Percentiles rank a stretch among this genome's conserved stretches.
Conservation (phyloP, 257 asterid genomes). For the Coffea canephora region DNA sequence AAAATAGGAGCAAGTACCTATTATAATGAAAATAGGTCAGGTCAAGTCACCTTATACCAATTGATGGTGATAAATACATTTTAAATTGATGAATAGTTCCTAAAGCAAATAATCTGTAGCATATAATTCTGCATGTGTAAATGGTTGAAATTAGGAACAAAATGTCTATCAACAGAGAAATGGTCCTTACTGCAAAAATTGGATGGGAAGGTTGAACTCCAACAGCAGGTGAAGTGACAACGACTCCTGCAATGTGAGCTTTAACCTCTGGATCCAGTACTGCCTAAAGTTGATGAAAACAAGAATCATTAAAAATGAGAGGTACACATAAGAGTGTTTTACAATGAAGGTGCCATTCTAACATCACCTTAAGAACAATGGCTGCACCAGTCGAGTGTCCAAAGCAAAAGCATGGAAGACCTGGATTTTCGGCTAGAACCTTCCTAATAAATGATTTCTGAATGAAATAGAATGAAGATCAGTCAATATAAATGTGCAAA, state of each 20-base stretch:
- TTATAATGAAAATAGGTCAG: neutral
- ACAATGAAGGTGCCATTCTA: neutral
- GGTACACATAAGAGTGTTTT: neutral
- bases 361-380: slow-evolving; percentile 69
- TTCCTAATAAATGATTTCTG: slow-evolving; percentile 65
- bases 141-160: neutral
- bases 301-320: neutral
- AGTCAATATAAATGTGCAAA: slow-evolving; percentile 3
- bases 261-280: slow-evolving; percentile 71
- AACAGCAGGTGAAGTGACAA: slow-evolving; percentile 89
- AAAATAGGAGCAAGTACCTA: slow-evolving; percentile 83
- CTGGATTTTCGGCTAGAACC: slow-evolving; percentile 62
- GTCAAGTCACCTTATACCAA: neutral
- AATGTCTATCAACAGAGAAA: neutral
- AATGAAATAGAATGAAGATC: neutral
- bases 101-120: neutral
- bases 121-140: neutral
- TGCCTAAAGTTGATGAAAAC: slow-evolving; percentile 44
- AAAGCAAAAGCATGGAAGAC: slow-evolving; percentile 74
- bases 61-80: neutral
- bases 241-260: slow-evolving; percentile 55
- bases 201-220: slow-evolving; percentile 94
- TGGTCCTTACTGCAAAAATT: slow-evolving; percentile 53
- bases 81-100: neutral
- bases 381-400: slow-evolving; percentile 98